These are phyloP conservation scores for Pyricularia sp. DNA, from an alignment of 2,329 filamentous ascomycete genomes.

Conservation along the genomic window DNA sequence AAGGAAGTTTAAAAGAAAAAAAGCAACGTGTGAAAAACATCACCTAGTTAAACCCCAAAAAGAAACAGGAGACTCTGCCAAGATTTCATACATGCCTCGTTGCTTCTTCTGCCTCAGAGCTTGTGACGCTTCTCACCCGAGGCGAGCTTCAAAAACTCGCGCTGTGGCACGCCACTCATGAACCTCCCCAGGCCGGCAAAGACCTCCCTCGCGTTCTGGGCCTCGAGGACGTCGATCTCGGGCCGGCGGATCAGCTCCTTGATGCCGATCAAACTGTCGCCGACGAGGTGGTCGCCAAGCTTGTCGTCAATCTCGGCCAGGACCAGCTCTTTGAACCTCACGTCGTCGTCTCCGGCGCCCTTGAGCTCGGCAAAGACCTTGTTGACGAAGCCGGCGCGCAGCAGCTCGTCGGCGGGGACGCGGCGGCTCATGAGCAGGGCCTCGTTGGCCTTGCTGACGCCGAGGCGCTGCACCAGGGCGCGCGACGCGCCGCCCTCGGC, in stretches of 20 bases:
- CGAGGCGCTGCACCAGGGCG: constrained; percentile 72
- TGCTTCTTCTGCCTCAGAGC: constrained; percentile 39
- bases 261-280: constrained; percentile 70
- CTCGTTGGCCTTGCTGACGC: constrained; percentile 77
- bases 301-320: constrained; percentile 72
- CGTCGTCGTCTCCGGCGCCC: constrained; percentile 51
- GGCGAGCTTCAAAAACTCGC: constrained; percentile 80
- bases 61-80: neutral
- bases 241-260: constrained; percentile 74
- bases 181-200: constrained; percentile 71
- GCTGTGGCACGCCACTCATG: constrained; percentile 69
- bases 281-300: constrained; percentile 70
- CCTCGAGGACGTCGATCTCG: constrained; percentile 44
- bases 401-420: constrained; percentile 63
- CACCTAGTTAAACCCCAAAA: constrained; percentile 2
- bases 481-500: constrained; percentile 76
- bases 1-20: constrained; percentile 6
- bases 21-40: constrained; percentile 6
- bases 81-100: neutral
- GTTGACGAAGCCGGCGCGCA: constrained; percentile 75
- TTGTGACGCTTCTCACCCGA: constrained; percentile 91
- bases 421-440: constrained; percentile 84
- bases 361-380: constrained; percentile 57
- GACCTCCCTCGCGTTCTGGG: constrained; percentile 9
- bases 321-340: constrained; percentile 62